These are phyloP conservation scores for Spergularia bocconei DNA, from an alignment of 148 eudicot species.

Conservation along the genomic window DNA sequence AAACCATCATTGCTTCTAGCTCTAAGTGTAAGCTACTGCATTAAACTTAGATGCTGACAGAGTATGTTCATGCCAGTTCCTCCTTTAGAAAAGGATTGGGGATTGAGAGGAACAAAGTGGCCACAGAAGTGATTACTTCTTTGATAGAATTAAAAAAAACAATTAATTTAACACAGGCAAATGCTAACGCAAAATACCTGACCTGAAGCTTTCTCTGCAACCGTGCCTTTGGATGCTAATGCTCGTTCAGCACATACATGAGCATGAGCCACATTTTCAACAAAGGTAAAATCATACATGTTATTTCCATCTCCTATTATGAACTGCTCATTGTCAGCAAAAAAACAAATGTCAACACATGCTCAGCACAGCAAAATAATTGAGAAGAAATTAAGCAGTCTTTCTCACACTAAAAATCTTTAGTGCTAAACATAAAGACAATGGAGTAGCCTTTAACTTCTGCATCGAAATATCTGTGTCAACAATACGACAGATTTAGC, in stretches of 20 bases:
- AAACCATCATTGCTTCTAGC: background rate
- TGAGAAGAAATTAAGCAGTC: no score
- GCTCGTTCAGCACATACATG: constrained; percentile 99
- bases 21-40: background rate
- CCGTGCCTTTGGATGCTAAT: constrained; percentile 68
- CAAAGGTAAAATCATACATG: constrained; percentile 93
- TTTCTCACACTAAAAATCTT: no score
- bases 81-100: background rate
- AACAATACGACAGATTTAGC: no score
- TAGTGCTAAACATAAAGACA: no score
- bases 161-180: background rate
- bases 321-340: constrained; percentile 42
- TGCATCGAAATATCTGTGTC: no score
- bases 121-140: background rate
- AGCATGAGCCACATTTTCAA: constrained; percentile 98
- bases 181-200: constrained; percentile 49
- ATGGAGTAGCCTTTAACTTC: background rate
- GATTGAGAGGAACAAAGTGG: background rate
- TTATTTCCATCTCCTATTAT: constrained; percentile 91
- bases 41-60: background rate
- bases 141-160: background rate
- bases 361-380: background rate
- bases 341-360: background rate
- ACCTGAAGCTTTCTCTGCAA: constrained; percentile 85
- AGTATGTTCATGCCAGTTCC: background rate